A percentile compares a stretch with the other conserved stretches of the same genome.
Conservation (phyloP, 2,329 filamentous ascomycete genomes). For the Aspergillus sp. region DNA sequence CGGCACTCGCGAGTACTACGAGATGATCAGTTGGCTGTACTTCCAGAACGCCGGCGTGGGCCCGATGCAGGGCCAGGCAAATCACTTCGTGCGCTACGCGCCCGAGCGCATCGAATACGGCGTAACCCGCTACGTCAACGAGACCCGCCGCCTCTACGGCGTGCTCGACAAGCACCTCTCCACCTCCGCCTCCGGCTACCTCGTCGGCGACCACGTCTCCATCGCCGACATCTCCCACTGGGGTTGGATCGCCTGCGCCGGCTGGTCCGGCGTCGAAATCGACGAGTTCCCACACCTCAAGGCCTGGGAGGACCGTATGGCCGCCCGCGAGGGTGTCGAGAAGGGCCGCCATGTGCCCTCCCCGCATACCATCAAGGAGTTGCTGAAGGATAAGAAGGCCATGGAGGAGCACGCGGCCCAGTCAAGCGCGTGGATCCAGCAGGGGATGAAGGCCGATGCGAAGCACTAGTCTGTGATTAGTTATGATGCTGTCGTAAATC, state of each 20-base stretch:
- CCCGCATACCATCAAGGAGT: conserved; percentile 59
- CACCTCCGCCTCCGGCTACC: conserved; percentile 48
- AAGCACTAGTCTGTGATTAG: conserved; percentile 9
- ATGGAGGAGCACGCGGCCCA: conserved; percentile 57
- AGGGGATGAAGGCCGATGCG: conserved; percentile 66
- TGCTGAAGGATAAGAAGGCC: conserved; percentile 55
- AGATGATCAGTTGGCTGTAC: conserved; percentile 74
- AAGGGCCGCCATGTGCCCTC: conserved; percentile 72
- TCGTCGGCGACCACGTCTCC: conserved; percentile 48
- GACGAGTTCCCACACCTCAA: conserved; percentile 72
- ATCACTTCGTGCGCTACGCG: conserved; percentile 81
- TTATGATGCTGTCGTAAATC: neutral
- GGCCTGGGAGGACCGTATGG: conserved; percentile 72
- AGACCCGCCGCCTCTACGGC: conserved; percentile 77
- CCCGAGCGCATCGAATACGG: conserved; percentile 80
- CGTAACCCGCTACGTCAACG: conserved; percentile 76
- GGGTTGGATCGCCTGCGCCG: conserved; percentile 68
- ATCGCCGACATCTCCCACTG: conserved; percentile 74
- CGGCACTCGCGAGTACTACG: conserved; percentile 71
- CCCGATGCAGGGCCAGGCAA: conserved; percentile 80
- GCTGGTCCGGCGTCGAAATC: conserved; percentile 65
- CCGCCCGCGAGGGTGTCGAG: conserved; percentile 67
- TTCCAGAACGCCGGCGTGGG: conserved; percentile 79
- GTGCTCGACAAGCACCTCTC: conserved; percentile 71
- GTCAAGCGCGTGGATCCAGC: conserved; percentile 63